Percentiles rank a stretch among this genome's conserved stretches.
Conservation (phyloP, 305 asterid species). For the Fraxinus baroniana region DNA sequence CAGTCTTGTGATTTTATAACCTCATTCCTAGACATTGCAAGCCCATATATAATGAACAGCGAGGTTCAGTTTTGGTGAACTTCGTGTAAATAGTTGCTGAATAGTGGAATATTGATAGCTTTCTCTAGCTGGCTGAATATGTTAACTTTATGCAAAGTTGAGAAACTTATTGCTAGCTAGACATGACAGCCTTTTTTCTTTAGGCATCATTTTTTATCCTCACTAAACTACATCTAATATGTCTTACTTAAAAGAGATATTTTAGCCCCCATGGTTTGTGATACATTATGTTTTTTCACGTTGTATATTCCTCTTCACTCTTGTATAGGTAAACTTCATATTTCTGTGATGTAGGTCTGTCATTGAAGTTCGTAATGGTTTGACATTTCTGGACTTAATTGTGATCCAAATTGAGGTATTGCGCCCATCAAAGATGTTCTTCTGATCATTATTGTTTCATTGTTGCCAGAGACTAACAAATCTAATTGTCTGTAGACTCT, state of each 20-base stretch:
- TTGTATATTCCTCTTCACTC: background rate
- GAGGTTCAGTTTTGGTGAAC: background rate
- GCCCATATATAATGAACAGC: slow-evolving; percentile 9
- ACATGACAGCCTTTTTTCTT: background rate
- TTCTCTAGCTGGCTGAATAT: background rate
- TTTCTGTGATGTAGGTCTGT: slow-evolving; percentile 61
- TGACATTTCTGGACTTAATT: slow-evolving; percentile 96
- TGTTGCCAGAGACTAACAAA: slow-evolving; percentile 23
- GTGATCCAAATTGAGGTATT: slow-evolving; percentile 96
- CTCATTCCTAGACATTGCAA: background rate
- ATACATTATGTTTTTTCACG: background rate
- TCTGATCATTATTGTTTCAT: slow-evolving; percentile 3
- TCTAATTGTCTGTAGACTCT: slow-evolving; percentile 59
- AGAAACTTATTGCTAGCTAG: background rate
- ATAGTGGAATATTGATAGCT: background rate
- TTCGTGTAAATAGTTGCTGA: background rate
- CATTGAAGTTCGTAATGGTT: slow-evolving; percentile 91
- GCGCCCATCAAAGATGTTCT: background rate
- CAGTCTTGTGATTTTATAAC: background rate
- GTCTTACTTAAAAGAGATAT: background rate
- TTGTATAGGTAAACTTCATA: background rate
- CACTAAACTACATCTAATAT: slow-evolving; percentile 4
- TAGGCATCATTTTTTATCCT: background rate
- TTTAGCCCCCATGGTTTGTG: background rate
- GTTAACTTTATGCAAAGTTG: background rate